Evolutionary conservation across 495 filamentous ascomycete species (phyloP).

Genomic region (Daldinia childiae): DNA sequence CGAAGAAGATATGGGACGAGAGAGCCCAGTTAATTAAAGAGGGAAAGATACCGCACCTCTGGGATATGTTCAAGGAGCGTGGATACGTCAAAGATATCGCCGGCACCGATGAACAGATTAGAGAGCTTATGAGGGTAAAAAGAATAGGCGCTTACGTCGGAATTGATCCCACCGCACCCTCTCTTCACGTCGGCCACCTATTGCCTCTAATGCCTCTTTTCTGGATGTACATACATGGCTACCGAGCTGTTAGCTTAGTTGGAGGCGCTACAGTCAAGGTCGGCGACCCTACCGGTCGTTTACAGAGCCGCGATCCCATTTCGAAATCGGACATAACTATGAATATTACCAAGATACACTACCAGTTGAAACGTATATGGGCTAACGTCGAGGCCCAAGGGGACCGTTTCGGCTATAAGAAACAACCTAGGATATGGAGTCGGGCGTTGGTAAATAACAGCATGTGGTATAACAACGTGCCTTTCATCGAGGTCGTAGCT

Average conservation of each 20-base stretch:
- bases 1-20: conserved; percentile 65
- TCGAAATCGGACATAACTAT: conserved; percentile 64
- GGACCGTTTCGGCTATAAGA: conserved; percentile 66
- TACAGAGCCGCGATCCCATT: conserved; percentile 70
- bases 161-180: conserved; percentile 90
- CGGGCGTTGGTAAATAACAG: conserved; percentile 79
- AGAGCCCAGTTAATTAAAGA: conserved; percentile 65
- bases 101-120: conserved; percentile 72
- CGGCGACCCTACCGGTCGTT: conserved; percentile 85
- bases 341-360: conserved; percentile 79
- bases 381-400: conserved; percentile 71
- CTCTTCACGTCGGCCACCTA: conserved; percentile 92
- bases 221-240: conserved; percentile 90
- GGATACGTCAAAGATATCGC: conserved; percentile 82
- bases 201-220: conserved; percentile 93
- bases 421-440: conserved; percentile 66
- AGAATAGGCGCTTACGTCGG: conserved; percentile 85
- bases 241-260: conserved; percentile 75
- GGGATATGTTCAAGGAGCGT: conserved; percentile 77
- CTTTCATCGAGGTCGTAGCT: conserved; percentile 75
- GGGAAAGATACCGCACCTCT: conserved; percentile 70
- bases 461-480: conserved; percentile 75
- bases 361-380: conserved; percentile 84
- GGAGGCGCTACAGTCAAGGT: conserved; percentile 87
- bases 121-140: conserved; percentile 73